Conservation (phyloP, 805 yeast genomes). For the Lipomyces starkeyi region DNA sequence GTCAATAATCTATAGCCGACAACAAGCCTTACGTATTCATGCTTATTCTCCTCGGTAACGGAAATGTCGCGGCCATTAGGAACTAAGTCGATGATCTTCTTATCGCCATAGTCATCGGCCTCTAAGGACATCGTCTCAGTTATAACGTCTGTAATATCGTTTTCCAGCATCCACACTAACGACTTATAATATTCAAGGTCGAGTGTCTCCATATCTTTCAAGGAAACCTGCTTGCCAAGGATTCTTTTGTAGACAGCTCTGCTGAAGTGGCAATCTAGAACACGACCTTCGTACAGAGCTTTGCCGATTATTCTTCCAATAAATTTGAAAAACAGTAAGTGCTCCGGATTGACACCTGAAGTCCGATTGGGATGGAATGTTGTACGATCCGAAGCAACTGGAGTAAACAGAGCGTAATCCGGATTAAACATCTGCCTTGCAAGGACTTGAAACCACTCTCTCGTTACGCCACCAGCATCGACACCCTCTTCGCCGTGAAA, state of each 20-base stretch:
- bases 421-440: slow-evolving; percentile 96
- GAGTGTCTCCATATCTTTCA: slow-evolving; percentile 92
- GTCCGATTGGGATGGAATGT: slow-evolving; percentile 95
- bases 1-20: slow-evolving; percentile 85
- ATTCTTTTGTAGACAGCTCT: slow-evolving; percentile 92
- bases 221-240: slow-evolving; percentile 75
- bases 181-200: slow-evolving; percentile 94
- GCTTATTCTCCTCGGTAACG: slow-evolving; percentile 89
- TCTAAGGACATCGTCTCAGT: slow-evolving; percentile 94
- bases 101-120: slow-evolving; percentile 91
- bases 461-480: slow-evolving; percentile 97
- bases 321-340: slow-evolving; percentile 88
- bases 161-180: slow-evolving; percentile 92
- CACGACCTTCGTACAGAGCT: slow-evolving; percentile 85
- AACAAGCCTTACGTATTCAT: slow-evolving; percentile 81
- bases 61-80: slow-evolving; percentile 82
- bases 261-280: slow-evolving; percentile 91
- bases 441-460: slow-evolving; percentile 97
- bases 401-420: slow-evolving; percentile 87
- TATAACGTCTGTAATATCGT: slow-evolving; percentile 93
- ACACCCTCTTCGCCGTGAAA: slow-evolving; percentile 95
- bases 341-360: slow-evolving; percentile 92
- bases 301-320: slow-evolving; percentile 94
- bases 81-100: slow-evolving; percentile 77
- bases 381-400: slow-evolving; percentile 89